These are phyloP conservation scores for Cercospora zeina DNA, from an alignment of 2,329 filamentous ascomycete species.

Conservation along the genomic window DNA sequence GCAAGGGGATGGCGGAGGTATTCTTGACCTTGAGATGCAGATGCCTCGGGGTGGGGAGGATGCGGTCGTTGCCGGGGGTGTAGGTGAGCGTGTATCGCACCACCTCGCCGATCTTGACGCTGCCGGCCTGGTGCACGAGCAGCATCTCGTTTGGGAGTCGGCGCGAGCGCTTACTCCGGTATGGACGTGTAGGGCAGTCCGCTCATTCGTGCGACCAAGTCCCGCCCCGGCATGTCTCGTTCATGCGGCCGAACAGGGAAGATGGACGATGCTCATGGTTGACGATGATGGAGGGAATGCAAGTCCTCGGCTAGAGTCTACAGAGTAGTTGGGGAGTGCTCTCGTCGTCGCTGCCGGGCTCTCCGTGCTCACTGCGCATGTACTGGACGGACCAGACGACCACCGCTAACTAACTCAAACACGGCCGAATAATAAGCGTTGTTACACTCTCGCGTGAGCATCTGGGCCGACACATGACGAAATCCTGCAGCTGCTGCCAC, in stretches of 20 bases:
- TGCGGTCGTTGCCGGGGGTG: constrained; percentile 82
- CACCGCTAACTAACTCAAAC: neutral
- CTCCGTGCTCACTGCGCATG: neutral
- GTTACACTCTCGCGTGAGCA: constrained; percentile 6
- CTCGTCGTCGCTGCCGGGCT: neutral
- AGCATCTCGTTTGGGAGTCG: constrained; percentile 61
- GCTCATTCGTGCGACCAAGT: neutral
- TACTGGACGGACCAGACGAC: neutral
- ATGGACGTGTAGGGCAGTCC: neutral
- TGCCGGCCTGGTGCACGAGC: constrained; percentile 85
- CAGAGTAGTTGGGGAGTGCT: neutral
- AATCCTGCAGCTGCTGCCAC: constrained; percentile 7
- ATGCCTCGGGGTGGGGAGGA: constrained; percentile 77
- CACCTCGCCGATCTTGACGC: constrained; percentile 90
- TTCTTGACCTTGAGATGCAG: constrained; percentile 90
- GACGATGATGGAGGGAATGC: neutral
- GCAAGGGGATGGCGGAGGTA: constrained; percentile 82
- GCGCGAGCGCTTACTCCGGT: neutral
- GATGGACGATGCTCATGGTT: neutral
- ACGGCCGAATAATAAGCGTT: neutral
- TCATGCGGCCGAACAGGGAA: neutral
- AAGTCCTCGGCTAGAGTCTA: neutral
- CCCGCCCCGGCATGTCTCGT: neutral
- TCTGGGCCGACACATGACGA: neutral
- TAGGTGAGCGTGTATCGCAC: constrained; percentile 90